Evolutionary conservation across 345 rosid species (phyloP), one percentile per base, ranked within the genome.

Genomic region (Eucalyptus marginata): DNA sequence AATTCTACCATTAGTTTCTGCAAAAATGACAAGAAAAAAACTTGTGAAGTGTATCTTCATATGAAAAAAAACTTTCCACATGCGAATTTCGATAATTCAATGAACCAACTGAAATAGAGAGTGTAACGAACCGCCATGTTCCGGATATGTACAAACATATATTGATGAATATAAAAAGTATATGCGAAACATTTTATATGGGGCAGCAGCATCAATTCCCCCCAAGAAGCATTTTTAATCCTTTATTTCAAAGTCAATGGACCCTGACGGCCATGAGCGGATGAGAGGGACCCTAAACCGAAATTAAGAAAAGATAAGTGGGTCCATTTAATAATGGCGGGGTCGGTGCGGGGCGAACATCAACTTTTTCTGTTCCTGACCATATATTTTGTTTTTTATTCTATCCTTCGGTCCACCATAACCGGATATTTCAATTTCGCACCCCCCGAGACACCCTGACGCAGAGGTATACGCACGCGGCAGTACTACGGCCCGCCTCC

Each of bases 21-120:
- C 40, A n/a, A 2, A 66, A 31, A 31, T 2, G 17, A 64, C 4
- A 64, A 13, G 4, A n/a, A 64, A 14, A 14, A 5, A 64, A 14
- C 3, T 4, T 13, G 2, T 4, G 5, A 13, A 13, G 36, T 9
- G 5, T 7, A 31, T 66, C 3, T 1, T 15, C 40, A 31, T 15
- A 66, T 27, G 10, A 8, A 66, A 66, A n/a, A n/a, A 29, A n/a
- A n/a, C 15, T 13, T 4, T 29, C 3, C 2, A 0, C 4, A 1
- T 4, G 5, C 5, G 2, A 66, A 31, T 4, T 8, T 66, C 0
- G 0, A 58, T 10, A 1, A 15, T n/a, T 64, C 11, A 7, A 8
- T 1, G 0, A 13, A n/a, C 0, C 2, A 66, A 15, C 2, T 66
- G 5, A 66, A 66, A 62, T 4, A 66, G 1, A 15, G 12, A 16